Conservation (phyloP, 2,329 filamentous ascomycete species). For the Sporothrix brasiliensis region DNA sequence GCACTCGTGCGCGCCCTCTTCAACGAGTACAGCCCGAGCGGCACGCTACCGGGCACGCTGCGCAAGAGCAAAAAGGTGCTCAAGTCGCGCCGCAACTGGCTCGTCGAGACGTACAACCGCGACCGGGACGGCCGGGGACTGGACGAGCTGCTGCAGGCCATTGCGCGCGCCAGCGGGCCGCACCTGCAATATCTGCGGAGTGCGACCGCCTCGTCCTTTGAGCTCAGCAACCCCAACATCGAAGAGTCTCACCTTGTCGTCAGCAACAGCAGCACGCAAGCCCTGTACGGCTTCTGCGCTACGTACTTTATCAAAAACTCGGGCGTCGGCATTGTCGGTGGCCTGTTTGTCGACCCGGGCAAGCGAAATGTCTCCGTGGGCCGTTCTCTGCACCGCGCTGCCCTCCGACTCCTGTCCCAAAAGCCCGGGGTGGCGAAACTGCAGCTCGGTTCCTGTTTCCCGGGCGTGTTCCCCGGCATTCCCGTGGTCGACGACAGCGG, state of each 20-base stretch:
- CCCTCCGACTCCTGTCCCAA: conserved; percentile 72
- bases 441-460: conserved; percentile 78
- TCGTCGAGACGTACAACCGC: conserved; percentile 85
- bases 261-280: conserved; percentile 87
- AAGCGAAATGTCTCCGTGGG: conserved; percentile 89
- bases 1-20: conserved; percentile 82
- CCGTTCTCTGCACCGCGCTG: conserved; percentile 82
- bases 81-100: conserved; percentile 91
- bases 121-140: conserved; percentile 74
- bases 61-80: conserved; percentile 84
- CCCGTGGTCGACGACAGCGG: conserved; percentile 59
- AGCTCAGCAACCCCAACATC: conserved; percentile 66
- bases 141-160: conserved; percentile 70
- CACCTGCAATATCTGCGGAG: conserved; percentile 70
- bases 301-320: conserved; percentile 76
- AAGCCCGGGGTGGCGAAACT: conserved; percentile 74
- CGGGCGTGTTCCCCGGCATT: conserved; percentile 84
- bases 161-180: conserved; percentile 68
- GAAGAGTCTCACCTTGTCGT: conserved; percentile 89
- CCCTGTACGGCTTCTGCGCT: conserved; percentile 87
- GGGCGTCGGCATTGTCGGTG: conserved; percentile 75
- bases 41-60: conserved; percentile 71
- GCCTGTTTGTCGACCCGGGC: conserved; percentile 85
- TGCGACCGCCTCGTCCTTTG: conserved; percentile 73
- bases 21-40: conserved; percentile 67